Base-by-base conservation (phyloP, 2,329 filamentous ascomycete genomes). In the Chaetomium strumarium region DNA sequence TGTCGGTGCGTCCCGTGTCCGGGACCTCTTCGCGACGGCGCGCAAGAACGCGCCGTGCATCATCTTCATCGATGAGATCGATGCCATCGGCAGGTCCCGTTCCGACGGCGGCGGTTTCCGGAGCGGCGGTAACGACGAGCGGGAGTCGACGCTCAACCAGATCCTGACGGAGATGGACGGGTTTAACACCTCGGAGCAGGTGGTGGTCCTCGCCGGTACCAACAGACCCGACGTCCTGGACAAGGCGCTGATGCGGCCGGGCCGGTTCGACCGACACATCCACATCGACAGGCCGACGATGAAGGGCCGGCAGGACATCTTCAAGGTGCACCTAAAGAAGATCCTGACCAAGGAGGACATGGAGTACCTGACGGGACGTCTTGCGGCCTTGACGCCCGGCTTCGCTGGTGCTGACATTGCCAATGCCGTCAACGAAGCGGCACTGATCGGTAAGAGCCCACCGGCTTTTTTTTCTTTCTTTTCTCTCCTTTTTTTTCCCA, bases 141-240 rank as follows among this genome's bases (percentile, higher is more conserved):
- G 93, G 56, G 93, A 99, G 73, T 89, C 88, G 44, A 99, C 93
- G 0, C 83, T 99, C 29, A 99, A 99, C 72, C 93, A 99, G 73
- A 97, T 99, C 56, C 76, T 99, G 49, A 99, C 93, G 0, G 93
- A 99, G 70, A 99, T 99, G 93, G 93, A 99, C 68, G 93, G 92
- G 53, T 97, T 97, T 83, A 96, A 96, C 72, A 97, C 92, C 8
- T 83, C 86, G 2, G 92, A 97, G 65, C 92, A 97, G 72, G 88
- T 99, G 39, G 92, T 99, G 49, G 93, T 99, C 31, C 80, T 99
- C 57, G 93, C 93, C 45, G 93, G 93, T 74, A 99, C 93, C 51
- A 99, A 99, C 74, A 81, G 93, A 72, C 87, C 90, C 11, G 93
- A 99, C 68, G 84, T 97, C 44, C 80, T 99, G 39, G 93, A 99